These are phyloP conservation scores for Calvatia gigantea DNA, from an alignment of 768 basidiomycete genomes.

Conservation along the genomic window DNA sequence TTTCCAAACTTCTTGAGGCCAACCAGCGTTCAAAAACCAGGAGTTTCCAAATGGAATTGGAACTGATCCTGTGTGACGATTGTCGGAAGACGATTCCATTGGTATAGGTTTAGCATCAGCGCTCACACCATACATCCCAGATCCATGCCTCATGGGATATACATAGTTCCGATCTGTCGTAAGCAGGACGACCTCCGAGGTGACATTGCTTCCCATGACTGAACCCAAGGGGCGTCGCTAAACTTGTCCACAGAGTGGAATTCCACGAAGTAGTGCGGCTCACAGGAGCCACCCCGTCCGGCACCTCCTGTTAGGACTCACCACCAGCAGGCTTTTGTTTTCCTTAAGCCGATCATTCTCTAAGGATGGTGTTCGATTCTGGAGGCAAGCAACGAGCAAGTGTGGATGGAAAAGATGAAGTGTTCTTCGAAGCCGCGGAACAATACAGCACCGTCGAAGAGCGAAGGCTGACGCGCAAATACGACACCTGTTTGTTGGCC, in stretches of 20 bases:
- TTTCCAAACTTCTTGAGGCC: background rate
- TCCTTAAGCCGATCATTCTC: background rate
- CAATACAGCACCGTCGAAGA: conserved; percentile 21
- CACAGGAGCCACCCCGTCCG: too few species aligned
- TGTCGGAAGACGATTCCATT: too few species aligned
- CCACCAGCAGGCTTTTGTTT: background rate
- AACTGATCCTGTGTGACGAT: background rate
- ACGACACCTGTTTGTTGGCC: conserved; percentile 38
- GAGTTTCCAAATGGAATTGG: background rate
- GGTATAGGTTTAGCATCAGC: too few species aligned
- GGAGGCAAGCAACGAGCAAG: background rate
- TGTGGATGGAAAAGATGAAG: conserved; percentile 4
- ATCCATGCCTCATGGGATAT: too few species aligned
- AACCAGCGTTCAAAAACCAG: background rate
- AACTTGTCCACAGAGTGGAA: too few species aligned
- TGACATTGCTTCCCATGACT: too few species aligned
- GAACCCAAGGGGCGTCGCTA: too few species aligned
- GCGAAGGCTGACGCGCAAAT: conserved; percentile 34
- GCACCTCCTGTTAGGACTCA: background rate
- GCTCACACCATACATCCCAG: too few species aligned
- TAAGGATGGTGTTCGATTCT: background rate
- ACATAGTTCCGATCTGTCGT: too few species aligned
- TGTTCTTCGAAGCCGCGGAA: background rate
- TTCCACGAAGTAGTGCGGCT: too few species aligned
- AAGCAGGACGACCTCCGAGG: too few species aligned